Percentiles rank a stretch among this genome's conserved stretches.
Evolutionary conservation across 352 stramenopile genomes (phyloP).

Genomic region (Phytopythium delawarense): DNA sequence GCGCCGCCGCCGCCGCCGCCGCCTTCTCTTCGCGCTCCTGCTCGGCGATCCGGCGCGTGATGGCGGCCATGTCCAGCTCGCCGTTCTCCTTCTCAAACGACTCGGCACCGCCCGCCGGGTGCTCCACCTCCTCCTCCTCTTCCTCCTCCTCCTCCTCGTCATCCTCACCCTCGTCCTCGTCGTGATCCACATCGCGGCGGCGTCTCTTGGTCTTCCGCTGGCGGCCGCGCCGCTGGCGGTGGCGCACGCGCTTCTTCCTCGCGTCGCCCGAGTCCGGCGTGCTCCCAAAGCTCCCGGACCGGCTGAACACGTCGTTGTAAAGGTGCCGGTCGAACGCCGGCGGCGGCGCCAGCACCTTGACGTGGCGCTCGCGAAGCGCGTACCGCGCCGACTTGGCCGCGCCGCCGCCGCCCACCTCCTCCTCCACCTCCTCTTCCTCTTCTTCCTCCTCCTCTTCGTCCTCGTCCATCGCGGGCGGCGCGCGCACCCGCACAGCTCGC

Average conservation of each 20-base stretch:
- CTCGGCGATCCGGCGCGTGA: slow-evolving; percentile 45
- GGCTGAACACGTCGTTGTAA: slow-evolving; percentile 69
- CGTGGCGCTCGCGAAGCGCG: slow-evolving; percentile 43
- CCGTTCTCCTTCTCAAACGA: slow-evolving; percentile 19
- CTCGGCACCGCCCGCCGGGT: slow-evolving; percentile 28
- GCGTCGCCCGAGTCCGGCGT: slow-evolving; percentile 10
- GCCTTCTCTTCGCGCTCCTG: slow-evolving; percentile 30
- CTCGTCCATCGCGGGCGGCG: not conserved
- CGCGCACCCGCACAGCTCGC: not conserved
- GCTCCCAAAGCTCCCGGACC: slow-evolving; percentile 13
- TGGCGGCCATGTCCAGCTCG: slow-evolving; percentile 35
- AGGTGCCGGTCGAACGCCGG: slow-evolving; percentile 51
- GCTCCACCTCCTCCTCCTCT: slow-evolving; percentile 16
- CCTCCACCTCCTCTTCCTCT: slow-evolving; percentile 1
- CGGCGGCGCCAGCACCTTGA: slow-evolving; percentile 31
- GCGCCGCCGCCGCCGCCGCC: slow-evolving; percentile 15
- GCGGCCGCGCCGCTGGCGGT: slow-evolving; percentile 5
- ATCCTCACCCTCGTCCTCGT: slow-evolving; percentile 26
- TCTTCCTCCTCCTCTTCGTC: not conserved
- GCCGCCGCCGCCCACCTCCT: slow-evolving; percentile 5
- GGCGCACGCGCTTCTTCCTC: slow-evolving; percentile 27
- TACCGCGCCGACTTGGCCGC: slow-evolving; percentile 37
- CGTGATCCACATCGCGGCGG: slow-evolving; percentile 12
- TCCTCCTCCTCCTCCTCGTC: slow-evolving; percentile 27
- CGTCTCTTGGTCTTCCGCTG: slow-evolving; percentile 13